Conservation (phyloP, 345 rosid genomes). For the Brassica rapa region DNA sequence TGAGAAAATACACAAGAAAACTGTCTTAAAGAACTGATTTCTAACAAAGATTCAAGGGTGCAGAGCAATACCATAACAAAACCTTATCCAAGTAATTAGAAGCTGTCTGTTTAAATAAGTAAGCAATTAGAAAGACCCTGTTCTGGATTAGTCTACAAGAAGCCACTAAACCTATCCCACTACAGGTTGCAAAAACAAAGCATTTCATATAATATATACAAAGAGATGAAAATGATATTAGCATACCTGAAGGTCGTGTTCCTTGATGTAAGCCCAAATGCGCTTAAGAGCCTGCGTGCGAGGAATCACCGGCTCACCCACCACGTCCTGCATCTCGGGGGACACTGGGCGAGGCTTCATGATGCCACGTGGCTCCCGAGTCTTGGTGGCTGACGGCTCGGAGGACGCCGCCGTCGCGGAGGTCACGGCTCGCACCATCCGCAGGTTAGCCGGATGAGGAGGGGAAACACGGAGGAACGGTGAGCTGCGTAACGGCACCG, state of each 20-base stretch:
- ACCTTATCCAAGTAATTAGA: conserved; percentile 13
- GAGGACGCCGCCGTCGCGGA: conserved; percentile 59
- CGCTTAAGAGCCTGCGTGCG: conserved; percentile 87
- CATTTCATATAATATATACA: neutral
- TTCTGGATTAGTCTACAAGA: neutral
- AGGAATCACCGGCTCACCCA: conserved; percentile 78
- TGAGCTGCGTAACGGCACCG: conserved; percentile 40
- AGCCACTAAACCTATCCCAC: neutral
- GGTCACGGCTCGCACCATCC: conserved; percentile 47
- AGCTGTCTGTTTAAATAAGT: neutral
- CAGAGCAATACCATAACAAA: conserved; percentile 10
- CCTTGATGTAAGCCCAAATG: conserved; percentile 94
- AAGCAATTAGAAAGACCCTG: neutral
- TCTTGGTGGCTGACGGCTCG: conserved; percentile 50
- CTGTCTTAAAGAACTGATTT: neutral
- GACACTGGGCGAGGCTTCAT: conserved; percentile 83
- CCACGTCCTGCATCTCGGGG: conserved; percentile 83
- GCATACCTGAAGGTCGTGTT: conserved; percentile 81
- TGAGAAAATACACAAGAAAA: neutral
- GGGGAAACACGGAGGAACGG: conserved; percentile 6
- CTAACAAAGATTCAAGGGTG: conserved; percentile 8
- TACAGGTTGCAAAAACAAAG: neutral
- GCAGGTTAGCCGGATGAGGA: conserved; percentile 32
- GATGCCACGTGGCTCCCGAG: conserved; percentile 71
- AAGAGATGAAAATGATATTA: neutral